Base-by-base conservation (phyloP, 805 yeast genomes). In the Yueomyces sinensis region DNA sequence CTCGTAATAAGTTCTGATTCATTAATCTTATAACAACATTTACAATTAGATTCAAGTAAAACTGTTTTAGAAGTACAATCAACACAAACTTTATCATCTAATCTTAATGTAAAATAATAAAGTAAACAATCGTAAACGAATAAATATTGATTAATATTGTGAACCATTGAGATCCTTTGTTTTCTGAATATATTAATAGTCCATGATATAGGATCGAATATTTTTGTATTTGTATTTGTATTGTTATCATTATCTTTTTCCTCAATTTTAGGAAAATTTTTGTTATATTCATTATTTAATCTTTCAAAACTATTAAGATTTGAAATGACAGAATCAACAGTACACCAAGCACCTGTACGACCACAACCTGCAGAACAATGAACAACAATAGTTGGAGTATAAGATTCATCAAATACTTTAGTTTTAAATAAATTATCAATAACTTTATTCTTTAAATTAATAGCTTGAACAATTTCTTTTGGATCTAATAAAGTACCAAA, bases 311-410 rank as follows among this genome's bases (percentile, higher is more conserved):
- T 48, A 7, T 43, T 37, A 23, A 50, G 30, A 31, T 49, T 45
- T 32, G 76, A 69, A 25, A 73, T 56, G 17, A 67, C 62, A 0
- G 77, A 65, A 48, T 82, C 93, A 17, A 80, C 59, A 1, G 84
- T 72, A 41, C 86, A 74, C 50, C 77, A 79, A 2, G 95, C 82
- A 2, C 98, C 98, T 0, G 97, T 84, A 38, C 98, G 65, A 15
- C 98, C 98, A 50, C 94, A 86, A 0, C 98, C 98, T 1, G 97
- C 97, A 5, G 95, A 83, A 51, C 98, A 89, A 57, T 89, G 97
- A 18, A 81, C 82, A 31, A 84, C 52, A 5, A 76, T 66, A 17
- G 83, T 81, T 1, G 67, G 57, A 1, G 61, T 52, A n/a, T 51
- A 60, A 43, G 31, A 45, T 6, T 45, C 38, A 6, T 40, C 30